These are phyloP conservation scores for Phytophthora capsici DNA, from an alignment of 352 stramenopile genomes.

Conservation along the genomic window DNA sequence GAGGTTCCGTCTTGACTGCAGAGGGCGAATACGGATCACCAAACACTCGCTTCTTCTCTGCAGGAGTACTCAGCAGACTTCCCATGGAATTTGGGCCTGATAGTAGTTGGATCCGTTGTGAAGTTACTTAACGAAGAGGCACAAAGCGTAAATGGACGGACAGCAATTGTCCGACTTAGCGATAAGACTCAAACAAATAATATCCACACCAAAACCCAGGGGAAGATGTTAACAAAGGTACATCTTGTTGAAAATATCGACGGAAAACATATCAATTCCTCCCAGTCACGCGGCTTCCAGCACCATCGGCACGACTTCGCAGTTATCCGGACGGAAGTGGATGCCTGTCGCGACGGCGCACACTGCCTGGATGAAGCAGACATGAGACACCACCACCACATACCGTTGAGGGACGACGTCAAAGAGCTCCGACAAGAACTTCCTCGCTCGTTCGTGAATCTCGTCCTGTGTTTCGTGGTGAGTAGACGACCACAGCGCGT, in stretches of 20 bases:
- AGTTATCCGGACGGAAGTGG: constrained; percentile 47
- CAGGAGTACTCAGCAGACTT: constrained; percentile 17
- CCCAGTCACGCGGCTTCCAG: constrained; percentile 5
- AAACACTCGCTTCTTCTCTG: constrained; percentile 21
- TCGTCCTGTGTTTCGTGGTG: constrained; percentile 67
- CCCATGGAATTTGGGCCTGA: constrained; percentile 21
- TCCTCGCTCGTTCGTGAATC: constrained; percentile 48
- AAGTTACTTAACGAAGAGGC: constrained; percentile 16
- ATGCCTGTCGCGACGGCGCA: constrained; percentile 52
- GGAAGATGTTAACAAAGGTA: no score
- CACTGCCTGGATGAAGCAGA: constrained; percentile 68
- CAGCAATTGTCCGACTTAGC: background rate
- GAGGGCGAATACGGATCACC: background rate
- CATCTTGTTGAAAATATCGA: no score
- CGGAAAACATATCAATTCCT: background rate
- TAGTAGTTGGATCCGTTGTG: no score
- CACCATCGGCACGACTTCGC: constrained; percentile 38
- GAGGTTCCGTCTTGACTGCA: constrained; percentile 12
- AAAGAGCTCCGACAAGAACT: constrained; percentile 61
- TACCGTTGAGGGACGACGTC: constrained; percentile 51
- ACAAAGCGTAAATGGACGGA: constrained; percentile 18
- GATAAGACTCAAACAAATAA: no score
- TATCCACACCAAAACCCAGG: no score
- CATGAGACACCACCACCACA: constrained; percentile 68
- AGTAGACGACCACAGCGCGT: constrained; percentile 58